A percentile compares a stretch with the other conserved stretches of the same genome.
Conservation (phyloP, 768 basidiomycete species). For the Clavaria fumosa region DNA sequence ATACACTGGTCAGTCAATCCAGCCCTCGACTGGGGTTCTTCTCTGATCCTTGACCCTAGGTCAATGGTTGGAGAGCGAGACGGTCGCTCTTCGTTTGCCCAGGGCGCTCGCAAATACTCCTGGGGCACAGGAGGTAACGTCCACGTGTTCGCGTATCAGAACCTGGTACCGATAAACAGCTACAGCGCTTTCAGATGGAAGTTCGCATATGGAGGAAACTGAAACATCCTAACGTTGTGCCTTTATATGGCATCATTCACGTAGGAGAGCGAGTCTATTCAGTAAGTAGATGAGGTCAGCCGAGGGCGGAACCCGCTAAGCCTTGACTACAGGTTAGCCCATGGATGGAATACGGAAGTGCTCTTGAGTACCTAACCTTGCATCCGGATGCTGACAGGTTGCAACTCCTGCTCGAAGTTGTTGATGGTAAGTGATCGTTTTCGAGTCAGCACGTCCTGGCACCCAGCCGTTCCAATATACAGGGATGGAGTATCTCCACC, state of each 20-base stretch:
- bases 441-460: no score
- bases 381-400: no score
- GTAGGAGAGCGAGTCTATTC: no score
- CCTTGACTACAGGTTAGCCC: no score
- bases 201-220: constrained; percentile 28
- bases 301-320: no score
- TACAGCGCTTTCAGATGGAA: constrained; percentile 28
- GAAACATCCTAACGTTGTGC: constrained; percentile 25
- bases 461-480: no score
- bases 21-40: constrained; percentile 1
- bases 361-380: no score
- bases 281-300: no score
- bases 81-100: constrained; percentile 28
- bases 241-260: constrained; percentile 25
- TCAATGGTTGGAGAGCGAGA: constrained; percentile 2
- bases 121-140: constrained; percentile 21
- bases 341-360: no score
- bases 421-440: no score
- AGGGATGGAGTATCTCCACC: no score
- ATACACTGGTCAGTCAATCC: constrained; percentile 18
- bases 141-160: not conserved
- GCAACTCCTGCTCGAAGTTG: no score
- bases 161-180: not conserved
- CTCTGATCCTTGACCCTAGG: constrained; percentile 14
- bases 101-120: constrained; percentile 20